A percentile compares a stretch with the other conserved stretches of the same genome.
phyloP scores from a whole-genome alignment of 192 early-diverging fungal genomes.

The Coemansia sp. region DNA sequence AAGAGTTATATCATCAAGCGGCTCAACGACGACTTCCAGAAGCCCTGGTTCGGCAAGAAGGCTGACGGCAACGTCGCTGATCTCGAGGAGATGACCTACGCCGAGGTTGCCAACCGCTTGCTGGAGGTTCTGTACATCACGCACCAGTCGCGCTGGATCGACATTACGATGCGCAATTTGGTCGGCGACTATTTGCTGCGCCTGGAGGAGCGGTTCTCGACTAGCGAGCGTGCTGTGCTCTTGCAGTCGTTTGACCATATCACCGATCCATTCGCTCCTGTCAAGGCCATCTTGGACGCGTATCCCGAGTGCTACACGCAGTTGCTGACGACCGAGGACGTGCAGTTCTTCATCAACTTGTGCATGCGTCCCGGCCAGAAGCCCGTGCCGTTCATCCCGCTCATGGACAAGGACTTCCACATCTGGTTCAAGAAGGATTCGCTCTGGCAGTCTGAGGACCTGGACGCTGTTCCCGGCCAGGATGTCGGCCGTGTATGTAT shows the following conservation, averaged over 20 bases:
- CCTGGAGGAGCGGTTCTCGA: conserved; percentile 68
- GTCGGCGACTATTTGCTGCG: conserved; percentile 80
- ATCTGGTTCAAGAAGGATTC: conserved; percentile 93
- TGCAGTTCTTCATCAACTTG: conserved; percentile 47
- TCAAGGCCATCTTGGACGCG: conserved; percentile 24
- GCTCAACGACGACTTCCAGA: conserved; percentile 70
- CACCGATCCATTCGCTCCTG: conserved; percentile 14
- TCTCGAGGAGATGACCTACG: conserved; percentile 93
- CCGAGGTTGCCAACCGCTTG: conserved; percentile 79
- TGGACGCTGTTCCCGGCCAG: conserved; percentile 79
- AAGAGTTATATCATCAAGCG: conserved; percentile 84
- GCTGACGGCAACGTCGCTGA: conserved; percentile 69
- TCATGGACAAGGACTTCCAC: conserved; percentile 88
- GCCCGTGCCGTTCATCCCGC: conserved; percentile 90
- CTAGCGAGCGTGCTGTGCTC: background rate
- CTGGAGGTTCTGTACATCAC: conserved; percentile 79
- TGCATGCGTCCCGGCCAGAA: conserved; percentile 62
- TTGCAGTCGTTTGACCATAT: background rate
- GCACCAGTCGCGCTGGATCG: conserved; percentile 81
- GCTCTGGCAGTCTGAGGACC: conserved; percentile 86
- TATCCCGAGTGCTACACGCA: conserved; percentile 30
- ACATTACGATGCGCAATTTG: conserved; percentile 66
- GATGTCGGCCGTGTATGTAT: conserved; percentile 82
- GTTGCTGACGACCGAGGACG: conserved; percentile 42
- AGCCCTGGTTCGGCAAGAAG: conserved; percentile 94